Conservation (phyloP, 306 rosid genomes). For the Inga leiocalycina region DNA sequence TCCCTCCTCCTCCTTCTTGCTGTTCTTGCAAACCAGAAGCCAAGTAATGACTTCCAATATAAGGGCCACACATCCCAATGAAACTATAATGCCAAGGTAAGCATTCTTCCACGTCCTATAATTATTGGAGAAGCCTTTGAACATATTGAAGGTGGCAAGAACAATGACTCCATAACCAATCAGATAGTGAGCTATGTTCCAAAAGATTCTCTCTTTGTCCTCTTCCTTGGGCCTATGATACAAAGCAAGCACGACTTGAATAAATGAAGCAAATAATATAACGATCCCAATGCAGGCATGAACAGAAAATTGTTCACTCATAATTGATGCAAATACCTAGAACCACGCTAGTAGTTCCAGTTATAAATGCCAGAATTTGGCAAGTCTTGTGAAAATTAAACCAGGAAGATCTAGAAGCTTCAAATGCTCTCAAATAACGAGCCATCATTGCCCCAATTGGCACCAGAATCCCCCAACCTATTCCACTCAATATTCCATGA, state of each 20-base stretch:
- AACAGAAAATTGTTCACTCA: conserved; percentile 9
- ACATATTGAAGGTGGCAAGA: conserved; percentile 18
- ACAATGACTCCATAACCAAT: conserved; percentile 25
- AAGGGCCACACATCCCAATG: background rate
- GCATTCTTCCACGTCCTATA: background rate
- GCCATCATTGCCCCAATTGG: conserved; percentile 39
- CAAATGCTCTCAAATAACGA: conserved; percentile 28
- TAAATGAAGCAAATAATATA: background rate
- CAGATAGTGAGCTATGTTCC: conserved; percentile 27
- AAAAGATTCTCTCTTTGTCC: conserved; percentile 16
- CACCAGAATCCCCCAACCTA: conserved; percentile 52
- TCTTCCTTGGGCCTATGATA: conserved; percentile 21
- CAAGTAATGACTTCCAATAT: conserved; percentile 16
- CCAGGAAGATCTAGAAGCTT: conserved; percentile 18
- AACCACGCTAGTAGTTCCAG: conserved; percentile 27
- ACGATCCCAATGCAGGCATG: conserved; percentile 37
- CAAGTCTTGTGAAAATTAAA: conserved; percentile 28
- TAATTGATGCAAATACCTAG: conserved; percentile 18
- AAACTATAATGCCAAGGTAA: background rate
- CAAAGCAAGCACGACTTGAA: conserved; percentile 20
- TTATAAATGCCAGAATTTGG: conserved; percentile 3
- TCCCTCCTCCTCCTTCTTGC: background rate
- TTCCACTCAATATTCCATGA: conserved; percentile 37
- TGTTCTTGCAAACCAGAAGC: background rate
- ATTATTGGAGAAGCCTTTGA: conserved; percentile 30